A percentile compares a stretch with the other conserved stretches of the same genome.
Evolutionary conservation across 257 asterid species (phyloP).

Genomic region (Mentha longifolia): DNA sequence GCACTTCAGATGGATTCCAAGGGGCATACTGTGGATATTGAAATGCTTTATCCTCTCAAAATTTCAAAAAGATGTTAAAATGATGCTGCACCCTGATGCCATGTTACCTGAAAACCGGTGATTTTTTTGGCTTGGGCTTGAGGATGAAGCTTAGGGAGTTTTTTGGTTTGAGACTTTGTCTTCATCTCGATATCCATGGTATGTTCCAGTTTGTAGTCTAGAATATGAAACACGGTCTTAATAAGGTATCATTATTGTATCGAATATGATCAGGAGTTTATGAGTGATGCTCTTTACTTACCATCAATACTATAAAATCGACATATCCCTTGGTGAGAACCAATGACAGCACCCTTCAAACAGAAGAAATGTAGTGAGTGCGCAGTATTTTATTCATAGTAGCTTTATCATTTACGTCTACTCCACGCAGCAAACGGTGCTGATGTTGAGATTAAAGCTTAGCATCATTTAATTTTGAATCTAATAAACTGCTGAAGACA

Average conservation of each 20-base stretch:
- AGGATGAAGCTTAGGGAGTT: slow-evolving; percentile 66
- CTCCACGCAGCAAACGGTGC: background rate
- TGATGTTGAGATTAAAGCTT: background rate
- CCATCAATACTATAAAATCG: slow-evolving; percentile 54
- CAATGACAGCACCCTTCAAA: slow-evolving; percentile 59
- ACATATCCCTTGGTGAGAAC: slow-evolving; percentile 70
- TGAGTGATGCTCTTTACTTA: slow-evolving; percentile 29
- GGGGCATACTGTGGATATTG: slow-evolving; percentile 66
- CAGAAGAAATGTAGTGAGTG: slow-evolving; percentile 29
- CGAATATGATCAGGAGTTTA: background rate
- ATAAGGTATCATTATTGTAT: slow-evolving; percentile 20
- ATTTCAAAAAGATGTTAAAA: background rate
- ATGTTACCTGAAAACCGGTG: slow-evolving; percentile 82
- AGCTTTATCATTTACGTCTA: background rate
- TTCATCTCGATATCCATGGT: slow-evolving; percentile 53
- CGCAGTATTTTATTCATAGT: background rate
- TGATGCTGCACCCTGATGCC: slow-evolving; percentile 15
- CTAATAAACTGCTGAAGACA: slow-evolving; percentile 20
- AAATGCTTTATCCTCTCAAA: background rate
- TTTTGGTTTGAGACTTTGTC: slow-evolving; percentile 60
- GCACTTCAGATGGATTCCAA: slow-evolving; percentile 63
- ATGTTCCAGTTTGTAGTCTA: slow-evolving; percentile 64
- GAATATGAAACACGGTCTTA: slow-evolving; percentile 7
- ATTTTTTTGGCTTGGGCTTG: slow-evolving; percentile 54
- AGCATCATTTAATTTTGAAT: background rate